A percentile compares a stretch with the other conserved stretches of the same genome.
These are phyloP conservation scores for Flaveria ramosissima DNA, from an alignment of 129 eudicot species.

Conservation along the genomic window DNA sequence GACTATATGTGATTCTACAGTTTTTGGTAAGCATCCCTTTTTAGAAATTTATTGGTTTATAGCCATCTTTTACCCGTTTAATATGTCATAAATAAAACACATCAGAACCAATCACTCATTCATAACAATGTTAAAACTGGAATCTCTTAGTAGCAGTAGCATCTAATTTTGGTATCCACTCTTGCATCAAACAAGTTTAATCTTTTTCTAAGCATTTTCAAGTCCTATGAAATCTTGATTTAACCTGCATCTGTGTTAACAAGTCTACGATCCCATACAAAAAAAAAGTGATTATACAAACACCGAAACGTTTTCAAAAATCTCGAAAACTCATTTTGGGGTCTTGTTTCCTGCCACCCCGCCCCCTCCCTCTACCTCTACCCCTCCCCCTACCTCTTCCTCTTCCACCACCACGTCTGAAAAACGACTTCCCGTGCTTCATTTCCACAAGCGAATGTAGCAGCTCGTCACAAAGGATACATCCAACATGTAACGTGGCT, in stretches of 20 bases:
- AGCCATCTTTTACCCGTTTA: too few relatives aligned
- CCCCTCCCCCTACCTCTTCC: constrained; percentile 52
- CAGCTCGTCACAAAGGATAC: constrained; percentile 84
- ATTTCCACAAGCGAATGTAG: constrained; percentile 81
- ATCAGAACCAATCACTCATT: background rate
- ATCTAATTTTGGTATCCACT: background rate
- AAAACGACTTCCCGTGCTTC: constrained; percentile 81
- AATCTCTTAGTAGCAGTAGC: background rate
- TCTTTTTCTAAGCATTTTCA: background rate
- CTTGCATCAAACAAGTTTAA: background rate
- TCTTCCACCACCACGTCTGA: constrained; percentile 55
- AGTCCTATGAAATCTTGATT: background rate
- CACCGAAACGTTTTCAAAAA: constrained; percentile 36
- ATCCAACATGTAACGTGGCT: constrained; percentile 66
- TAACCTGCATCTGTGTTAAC: background rate
- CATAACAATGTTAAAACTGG: background rate
- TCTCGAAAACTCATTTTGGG: constrained; percentile 87
- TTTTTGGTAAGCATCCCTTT: too few relatives aligned
- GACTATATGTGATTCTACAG: too few relatives aligned
- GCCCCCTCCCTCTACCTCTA: constrained; percentile 35
- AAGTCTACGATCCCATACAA: constrained; percentile 21
- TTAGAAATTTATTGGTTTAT: too few relatives aligned
- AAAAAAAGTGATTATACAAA: constrained; percentile 9
- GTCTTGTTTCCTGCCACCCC: constrained; percentile 56
- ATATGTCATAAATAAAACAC: background rate